A percentile compares a stretch with the other conserved stretches of the same genome.
phyloP scores from a whole-genome alignment of 805 yeast genomes.

The Metschnikowia vanudenii region DNA sequence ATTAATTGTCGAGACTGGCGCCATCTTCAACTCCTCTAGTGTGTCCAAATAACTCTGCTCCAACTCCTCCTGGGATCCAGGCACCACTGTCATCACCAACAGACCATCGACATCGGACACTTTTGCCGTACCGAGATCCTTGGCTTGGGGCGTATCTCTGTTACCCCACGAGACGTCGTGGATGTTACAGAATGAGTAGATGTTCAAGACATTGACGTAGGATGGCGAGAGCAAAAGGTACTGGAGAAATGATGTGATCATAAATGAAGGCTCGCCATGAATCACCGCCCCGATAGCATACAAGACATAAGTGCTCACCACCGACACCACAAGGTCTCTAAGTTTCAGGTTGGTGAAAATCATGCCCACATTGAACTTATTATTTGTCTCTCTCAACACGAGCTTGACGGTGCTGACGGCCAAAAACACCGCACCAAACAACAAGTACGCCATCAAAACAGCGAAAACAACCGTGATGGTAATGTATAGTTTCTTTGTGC shows the following conservation, averaged over 20 bases:
- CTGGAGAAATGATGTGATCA: constrained; percentile 84
- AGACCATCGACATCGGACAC: constrained; percentile 42
- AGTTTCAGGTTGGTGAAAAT: constrained; percentile 69
- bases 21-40: constrained; percentile 54
- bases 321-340: constrained; percentile 83
- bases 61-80: constrained; percentile 73
- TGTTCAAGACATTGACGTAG: constrained; percentile 85
- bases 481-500: constrained; percentile 76
- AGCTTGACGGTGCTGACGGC: constrained; percentile 69
- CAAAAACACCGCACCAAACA: constrained; percentile 82
- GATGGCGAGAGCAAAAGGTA: constrained; percentile 83
- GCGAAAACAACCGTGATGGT: constrained; percentile 80
- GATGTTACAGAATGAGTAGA: constrained; percentile 93
- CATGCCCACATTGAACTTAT: constrained; percentile 40
- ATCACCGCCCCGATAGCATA: constrained; percentile 76
- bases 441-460: constrained; percentile 80
- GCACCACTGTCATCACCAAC: constrained; percentile 44
- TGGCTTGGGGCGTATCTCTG: constrained; percentile 68
- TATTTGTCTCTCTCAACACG: constrained; percentile 44
- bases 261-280: constrained; percentile 89
- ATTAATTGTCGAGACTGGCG: constrained; percentile 19
- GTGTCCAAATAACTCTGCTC: constrained; percentile 70
- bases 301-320: constrained; percentile 77
- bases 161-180: constrained; percentile 99
- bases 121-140: constrained; percentile 83